Conservation (phyloP, 2,329 filamentous ascomycete genomes). For the Parafenestella ontariensis region DNA sequence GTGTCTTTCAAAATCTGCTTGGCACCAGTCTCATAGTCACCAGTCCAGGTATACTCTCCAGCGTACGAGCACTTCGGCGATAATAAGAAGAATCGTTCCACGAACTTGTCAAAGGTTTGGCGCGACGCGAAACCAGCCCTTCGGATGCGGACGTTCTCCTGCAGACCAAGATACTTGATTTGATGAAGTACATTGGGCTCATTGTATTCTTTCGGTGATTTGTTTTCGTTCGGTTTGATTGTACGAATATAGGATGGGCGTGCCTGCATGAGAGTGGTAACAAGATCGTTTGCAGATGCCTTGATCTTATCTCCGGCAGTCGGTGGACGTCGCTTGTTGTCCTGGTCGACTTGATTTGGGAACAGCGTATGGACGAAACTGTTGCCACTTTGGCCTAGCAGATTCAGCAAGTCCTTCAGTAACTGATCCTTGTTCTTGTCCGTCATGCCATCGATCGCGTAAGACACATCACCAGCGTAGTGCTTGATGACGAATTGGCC, state of each 20-base stretch:
- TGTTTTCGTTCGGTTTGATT: constrained; percentile 99
- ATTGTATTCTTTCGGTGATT: constrained; percentile 93
- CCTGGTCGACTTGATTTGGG: constrained; percentile 90
- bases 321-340: constrained; percentile 92
- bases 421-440: constrained; percentile 99
- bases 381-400: constrained; percentile 85
- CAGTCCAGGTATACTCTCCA: constrained; percentile 95
- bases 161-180: constrained; percentile 98
- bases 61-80: constrained; percentile 96
- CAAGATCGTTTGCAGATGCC: constrained; percentile 89
- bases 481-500: constrained; percentile 99
- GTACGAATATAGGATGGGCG: constrained; percentile 98
- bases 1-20: constrained; percentile 96
- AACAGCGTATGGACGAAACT: constrained; percentile 87
- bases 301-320: constrained; percentile 97
- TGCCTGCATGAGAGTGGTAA: constrained; percentile 95
- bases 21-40: constrained; percentile 84
- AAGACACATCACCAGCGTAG: constrained; percentile 95
- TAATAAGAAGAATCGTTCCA: constrained; percentile 93
- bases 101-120: constrained; percentile 97
- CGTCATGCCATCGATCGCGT: constrained; percentile 94
- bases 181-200: constrained; percentile 92
- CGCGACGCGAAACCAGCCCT: constrained; percentile 96
- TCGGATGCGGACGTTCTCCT: constrained; percentile 97
- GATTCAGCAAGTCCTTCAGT: constrained; percentile 88